Conservation (phyloP, 441 rosid species). For the Adansonia grandidieri region DNA sequence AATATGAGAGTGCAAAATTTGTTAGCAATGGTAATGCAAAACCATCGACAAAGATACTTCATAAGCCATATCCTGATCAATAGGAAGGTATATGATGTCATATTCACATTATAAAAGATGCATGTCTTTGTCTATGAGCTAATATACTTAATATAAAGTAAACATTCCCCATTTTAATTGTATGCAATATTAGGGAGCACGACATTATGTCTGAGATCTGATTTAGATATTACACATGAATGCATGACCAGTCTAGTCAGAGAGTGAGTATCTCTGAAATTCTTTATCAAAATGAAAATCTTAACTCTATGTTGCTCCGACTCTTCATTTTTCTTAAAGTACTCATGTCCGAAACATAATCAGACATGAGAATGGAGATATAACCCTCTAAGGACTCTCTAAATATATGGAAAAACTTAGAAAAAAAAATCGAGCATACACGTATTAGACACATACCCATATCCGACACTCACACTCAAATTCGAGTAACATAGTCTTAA, state of each 20-base stretch:
- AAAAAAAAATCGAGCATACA: too few species aligned
- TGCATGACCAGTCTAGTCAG: not conserved
- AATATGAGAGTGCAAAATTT: not conserved
- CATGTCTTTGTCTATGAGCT: not conserved
- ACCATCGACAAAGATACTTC: not conserved
- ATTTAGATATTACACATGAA: not conserved
- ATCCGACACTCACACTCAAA: too few species aligned
- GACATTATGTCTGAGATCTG: not conserved
- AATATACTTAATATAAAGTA: not conserved
- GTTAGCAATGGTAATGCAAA: not conserved
- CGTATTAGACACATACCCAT: too few species aligned
- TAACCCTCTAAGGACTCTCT: too few species aligned
- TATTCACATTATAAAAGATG: not conserved
- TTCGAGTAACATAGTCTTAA: not conserved
- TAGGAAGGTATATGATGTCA: not conserved
- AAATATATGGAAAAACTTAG: too few species aligned
- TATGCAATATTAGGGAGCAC: not conserved
- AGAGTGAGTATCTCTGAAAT: not conserved
- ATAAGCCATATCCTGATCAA: not conserved
- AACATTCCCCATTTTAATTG: not conserved
- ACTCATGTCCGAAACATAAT: too few species aligned
- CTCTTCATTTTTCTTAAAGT: too few species aligned
- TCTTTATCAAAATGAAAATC: not conserved
- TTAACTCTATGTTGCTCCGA: too few species aligned
- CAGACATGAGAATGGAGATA: too few species aligned